Conservation (phyloP, 2,329 filamentous ascomycete species). For the Ophiobolus disseminans region DNA sequence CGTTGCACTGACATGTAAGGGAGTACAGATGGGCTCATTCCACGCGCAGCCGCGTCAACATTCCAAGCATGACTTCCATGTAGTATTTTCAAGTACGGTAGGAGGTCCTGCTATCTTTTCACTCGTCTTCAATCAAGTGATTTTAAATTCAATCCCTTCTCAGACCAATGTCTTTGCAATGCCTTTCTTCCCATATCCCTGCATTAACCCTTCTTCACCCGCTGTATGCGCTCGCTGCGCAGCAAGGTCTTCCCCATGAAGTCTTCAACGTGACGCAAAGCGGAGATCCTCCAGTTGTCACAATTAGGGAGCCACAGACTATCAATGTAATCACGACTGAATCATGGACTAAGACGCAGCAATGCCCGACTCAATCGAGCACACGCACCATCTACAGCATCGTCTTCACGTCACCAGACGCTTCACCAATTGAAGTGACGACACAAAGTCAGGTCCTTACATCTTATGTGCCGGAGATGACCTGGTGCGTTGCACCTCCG, state of each 20-base stretch:
- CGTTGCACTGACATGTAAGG: conserved; percentile 4
- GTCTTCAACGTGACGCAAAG: conserved; percentile 21
- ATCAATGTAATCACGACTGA: conserved; percentile 25
- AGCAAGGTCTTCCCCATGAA: conserved; percentile 21
- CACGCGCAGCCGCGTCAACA: conserved; percentile 12
- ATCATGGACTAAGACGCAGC: conserved; percentile 3
- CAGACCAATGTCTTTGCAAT: too few relatives aligned
- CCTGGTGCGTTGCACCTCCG: conserved; percentile 51
- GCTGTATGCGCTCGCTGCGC: conserved; percentile 10
- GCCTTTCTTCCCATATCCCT: background rate
- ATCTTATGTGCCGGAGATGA: conserved; percentile 52
- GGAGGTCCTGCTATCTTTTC: background rate
- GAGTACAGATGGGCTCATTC: conserved; percentile 8
- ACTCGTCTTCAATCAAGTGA: too few relatives aligned
- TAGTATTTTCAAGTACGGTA: background rate
- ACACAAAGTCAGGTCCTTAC: conserved; percentile 53
- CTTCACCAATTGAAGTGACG: conserved; percentile 51
- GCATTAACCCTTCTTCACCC: conserved; percentile 10
- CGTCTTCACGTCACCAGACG: conserved; percentile 53
- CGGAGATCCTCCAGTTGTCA: background rate
- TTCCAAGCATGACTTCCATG: background rate
- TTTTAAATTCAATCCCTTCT: too few relatives aligned
- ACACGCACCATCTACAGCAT: conserved; percentile 41
- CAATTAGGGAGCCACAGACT: conserved; percentile 6
- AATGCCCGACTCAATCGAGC: conserved; percentile 17